phyloP scores from a whole-genome alignment of 1,284 basidiomycete species.

The Leccinum pallidistipes region DNA sequence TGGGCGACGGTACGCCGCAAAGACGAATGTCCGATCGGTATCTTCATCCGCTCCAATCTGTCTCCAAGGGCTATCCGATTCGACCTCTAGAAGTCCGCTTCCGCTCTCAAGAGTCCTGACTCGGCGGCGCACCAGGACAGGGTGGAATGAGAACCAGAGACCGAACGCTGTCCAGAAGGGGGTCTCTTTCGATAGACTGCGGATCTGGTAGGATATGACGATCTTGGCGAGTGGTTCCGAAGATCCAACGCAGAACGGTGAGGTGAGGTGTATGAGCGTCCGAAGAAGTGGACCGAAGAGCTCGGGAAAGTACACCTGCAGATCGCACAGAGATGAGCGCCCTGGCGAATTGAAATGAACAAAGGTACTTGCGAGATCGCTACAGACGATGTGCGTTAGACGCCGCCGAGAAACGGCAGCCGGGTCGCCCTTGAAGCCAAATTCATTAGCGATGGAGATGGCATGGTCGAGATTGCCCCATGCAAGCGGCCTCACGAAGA shows the following conservation, averaged over 20 bases:
- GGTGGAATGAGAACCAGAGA: slow-evolving; percentile 73
- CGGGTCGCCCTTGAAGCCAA: slow-evolving; percentile 27
- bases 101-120: neutral
- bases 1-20: slow-evolving; percentile 55
- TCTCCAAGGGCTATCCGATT: slow-evolving; percentile 34
- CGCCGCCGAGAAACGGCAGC: slow-evolving; percentile 9
- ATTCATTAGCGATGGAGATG: slow-evolving; percentile 38
- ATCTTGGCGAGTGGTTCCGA: slow-evolving; percentile 33
- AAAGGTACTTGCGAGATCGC: slow-evolving; percentile 60
- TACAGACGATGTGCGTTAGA: slow-evolving; percentile 68
- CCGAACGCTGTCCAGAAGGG: slow-evolving; percentile 84
- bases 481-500: slow-evolving; percentile 54
- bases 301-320: slow-evolving; percentile 74
- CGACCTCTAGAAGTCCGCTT: slow-evolving; percentile 4
- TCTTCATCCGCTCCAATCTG: slow-evolving; percentile 37
- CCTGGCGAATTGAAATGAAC: slow-evolving; percentile 1
- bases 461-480: slow-evolving; percentile 60
- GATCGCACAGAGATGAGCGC: neutral
- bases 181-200: slow-evolving; percentile 74
- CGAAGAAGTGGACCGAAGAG: slow-evolving; percentile 70
- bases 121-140: slow-evolving; percentile 47
- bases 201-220: slow-evolving; percentile 74
- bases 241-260: slow-evolving; percentile 40
- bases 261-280: slow-evolving; percentile 64
- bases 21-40: slow-evolving; percentile 56